Evolutionary conservation across 2,329 filamentous ascomycete species (phyloP).

Genomic region (Pseudogymnoascus pannorum): DNA sequence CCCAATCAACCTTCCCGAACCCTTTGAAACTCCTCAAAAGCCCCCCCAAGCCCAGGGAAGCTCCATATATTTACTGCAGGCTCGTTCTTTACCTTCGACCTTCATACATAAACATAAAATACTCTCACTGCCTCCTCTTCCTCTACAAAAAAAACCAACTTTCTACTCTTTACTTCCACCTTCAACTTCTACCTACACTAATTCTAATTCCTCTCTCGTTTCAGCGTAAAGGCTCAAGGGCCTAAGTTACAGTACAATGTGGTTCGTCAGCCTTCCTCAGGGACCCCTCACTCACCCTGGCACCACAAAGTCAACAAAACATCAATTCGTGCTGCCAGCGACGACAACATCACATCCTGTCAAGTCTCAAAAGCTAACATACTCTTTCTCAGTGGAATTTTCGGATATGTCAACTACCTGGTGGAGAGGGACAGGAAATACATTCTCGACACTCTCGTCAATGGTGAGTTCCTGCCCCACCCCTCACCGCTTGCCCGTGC

Average conservation of each 20-base stretch:
- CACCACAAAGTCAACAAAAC: background rate
- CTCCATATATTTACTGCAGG: conserved; percentile 2
- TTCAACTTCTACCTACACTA: background rate
- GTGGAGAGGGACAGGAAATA: conserved; percentile 98
- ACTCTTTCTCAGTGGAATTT: conserved; percentile 63
- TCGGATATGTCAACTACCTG: conserved; percentile 98
- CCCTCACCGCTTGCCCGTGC: conserved; percentile 11
- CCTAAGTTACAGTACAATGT: background rate
- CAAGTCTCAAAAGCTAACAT: conserved; percentile 11
- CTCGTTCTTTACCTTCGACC: background rate
- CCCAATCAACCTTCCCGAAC: background rate
- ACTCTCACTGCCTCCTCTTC: background rate
- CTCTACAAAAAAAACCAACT: background rate
- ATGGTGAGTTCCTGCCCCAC: conserved; percentile 56
- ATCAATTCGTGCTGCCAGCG: background rate
- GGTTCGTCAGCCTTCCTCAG: background rate
- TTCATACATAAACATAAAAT: background rate
- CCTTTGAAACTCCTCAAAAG: background rate
- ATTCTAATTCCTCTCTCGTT: background rate
- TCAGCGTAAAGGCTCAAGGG: background rate
- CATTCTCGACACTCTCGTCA: conserved; percentile 92
- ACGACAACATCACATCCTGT: background rate
- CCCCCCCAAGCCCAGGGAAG: background rate
- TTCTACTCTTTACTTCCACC: background rate
- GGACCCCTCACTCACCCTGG: background rate